phyloP scores from a whole-genome alignment of 1,284 basidiomycete genomes.

The Malassezia obtusa region DNA sequence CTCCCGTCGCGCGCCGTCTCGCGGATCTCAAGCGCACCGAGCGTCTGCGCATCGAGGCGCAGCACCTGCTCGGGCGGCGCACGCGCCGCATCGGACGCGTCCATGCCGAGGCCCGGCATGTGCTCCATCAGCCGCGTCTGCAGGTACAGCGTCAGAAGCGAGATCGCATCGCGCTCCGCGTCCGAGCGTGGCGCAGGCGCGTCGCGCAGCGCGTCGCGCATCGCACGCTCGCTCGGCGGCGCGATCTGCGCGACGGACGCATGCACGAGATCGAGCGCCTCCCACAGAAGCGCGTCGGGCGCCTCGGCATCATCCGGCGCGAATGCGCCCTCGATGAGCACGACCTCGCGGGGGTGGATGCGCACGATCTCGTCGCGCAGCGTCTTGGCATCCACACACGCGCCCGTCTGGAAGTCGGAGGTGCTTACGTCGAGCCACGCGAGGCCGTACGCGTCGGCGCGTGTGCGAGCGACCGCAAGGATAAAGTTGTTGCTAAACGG shows the following conservation, averaged over 20 bases:
- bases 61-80: conserved; percentile 18
- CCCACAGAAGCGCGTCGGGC: conserved; percentile 9
- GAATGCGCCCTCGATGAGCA: conserved; percentile 18
- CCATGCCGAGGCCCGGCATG: conserved; percentile 11
- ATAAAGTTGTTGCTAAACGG: conserved; percentile 44
- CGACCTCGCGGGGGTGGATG: conserved; percentile 34
- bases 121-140: conserved; percentile 32
- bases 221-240: not conserved
- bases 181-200: not conserved
- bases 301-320: not conserved
- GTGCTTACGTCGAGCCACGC: conserved; percentile 47
- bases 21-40: conserved; percentile 37
- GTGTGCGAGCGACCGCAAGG: conserved; percentile 17
- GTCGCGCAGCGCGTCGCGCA: not conserved
- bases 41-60: conserved; percentile 44
- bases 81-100: conserved; percentile 9
- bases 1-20: conserved; percentile 24
- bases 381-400: conserved; percentile 23
- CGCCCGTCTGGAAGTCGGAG: conserved; percentile 34
- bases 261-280: conserved; percentile 8
- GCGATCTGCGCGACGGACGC: not conserved
- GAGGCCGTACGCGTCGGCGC: conserved; percentile 20
- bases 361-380: conserved; percentile 41
- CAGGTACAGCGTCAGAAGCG: conserved; percentile 32
- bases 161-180: conserved; percentile 23